Evolutionary conservation across 1,284 basidiomycete genomes (phyloP).

Genomic region (Malassezia nana): DNA sequence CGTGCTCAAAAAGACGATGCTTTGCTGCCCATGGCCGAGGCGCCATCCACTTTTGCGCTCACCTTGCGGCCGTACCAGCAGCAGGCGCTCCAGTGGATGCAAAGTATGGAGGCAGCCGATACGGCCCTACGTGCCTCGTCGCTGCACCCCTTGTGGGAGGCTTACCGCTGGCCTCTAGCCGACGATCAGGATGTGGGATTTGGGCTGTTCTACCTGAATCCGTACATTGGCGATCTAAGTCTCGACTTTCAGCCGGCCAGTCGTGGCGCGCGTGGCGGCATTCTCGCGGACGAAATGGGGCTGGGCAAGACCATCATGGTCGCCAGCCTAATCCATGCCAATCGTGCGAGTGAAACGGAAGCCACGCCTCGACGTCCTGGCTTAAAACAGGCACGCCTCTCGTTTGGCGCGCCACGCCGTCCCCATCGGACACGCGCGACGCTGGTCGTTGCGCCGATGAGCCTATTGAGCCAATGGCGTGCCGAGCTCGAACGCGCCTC

Average conservation of each 20-base stretch:
- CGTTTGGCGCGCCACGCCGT: constrained; percentile 23
- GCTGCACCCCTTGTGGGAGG: constrained; percentile 90
- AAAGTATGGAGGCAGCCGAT: constrained; percentile 60
- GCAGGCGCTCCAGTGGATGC: constrained; percentile 94
- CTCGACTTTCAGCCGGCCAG: constrained; percentile 75
- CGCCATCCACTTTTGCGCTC: constrained; percentile 67
- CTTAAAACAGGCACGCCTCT: constrained; percentile 30
- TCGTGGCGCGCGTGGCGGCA: constrained; percentile 69
- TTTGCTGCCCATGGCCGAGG: constrained; percentile 69
- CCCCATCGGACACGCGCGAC: constrained; percentile 53
- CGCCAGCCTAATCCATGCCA: constrained; percentile 76
- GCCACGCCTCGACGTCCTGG: constrained; percentile 6
- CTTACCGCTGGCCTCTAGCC: constrained; percentile 53
- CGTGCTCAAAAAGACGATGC: constrained; percentile 69
- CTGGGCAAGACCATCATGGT: constrained; percentile 98
- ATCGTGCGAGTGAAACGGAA: constrained; percentile 35
- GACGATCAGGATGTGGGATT: constrained; percentile 21
- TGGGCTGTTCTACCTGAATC: constrained; percentile 25
- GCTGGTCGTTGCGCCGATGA: constrained; percentile 84
- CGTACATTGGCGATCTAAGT: constrained; percentile 71
- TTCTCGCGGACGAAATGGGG: constrained; percentile 70
- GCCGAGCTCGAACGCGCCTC: constrained; percentile 63
- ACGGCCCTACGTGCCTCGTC: constrained; percentile 47
- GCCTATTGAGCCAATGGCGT: constrained; percentile 78
- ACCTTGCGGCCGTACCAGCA: constrained; percentile 77